Evolutionary conservation across 805 yeast species (phyloP).

Genomic region (Schizosaccharomyces pombe): DNA sequence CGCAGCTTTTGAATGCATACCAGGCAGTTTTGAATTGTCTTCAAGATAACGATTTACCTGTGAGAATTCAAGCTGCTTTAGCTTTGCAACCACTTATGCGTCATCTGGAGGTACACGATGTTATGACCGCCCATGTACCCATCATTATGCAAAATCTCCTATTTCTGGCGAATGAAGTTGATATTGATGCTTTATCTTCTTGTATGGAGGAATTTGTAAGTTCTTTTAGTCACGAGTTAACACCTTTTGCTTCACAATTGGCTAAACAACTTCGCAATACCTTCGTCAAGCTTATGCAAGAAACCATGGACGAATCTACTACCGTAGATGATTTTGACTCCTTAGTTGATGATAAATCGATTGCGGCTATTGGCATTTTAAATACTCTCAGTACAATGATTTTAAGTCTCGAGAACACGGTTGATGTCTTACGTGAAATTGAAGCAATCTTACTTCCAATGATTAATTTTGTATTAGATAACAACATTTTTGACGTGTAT

Average conservation of each 20-base stretch:
- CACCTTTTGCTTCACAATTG: conserved; percentile 68
- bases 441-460: conserved; percentile 50
- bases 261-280: conserved; percentile 28
- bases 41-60: conserved; percentile 37
- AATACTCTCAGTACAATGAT: conserved; percentile 65
- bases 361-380: conserved; percentile 61
- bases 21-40: conserved; percentile 19
- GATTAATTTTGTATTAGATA: conserved; percentile 38
- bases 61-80: conserved; percentile 60
- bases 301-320: conserved; percentile 32
- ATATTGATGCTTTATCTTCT: conserved; percentile 63
- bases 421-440: conserved; percentile 35
- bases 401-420: conserved; percentile 60
- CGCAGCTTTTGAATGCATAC: conserved; percentile 33
- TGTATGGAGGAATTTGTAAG: conserved; percentile 94
- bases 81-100: conserved; percentile 61
- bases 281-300: conserved; percentile 45
- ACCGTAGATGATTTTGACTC: conserved; percentile 20
- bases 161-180: conserved; percentile 54
- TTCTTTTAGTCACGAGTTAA: conserved; percentile 61
- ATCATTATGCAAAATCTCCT: conserved; percentile 64
- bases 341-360: conserved; percentile 25
- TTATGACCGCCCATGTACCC: conserved; percentile 43
- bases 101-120: conserved; percentile 41
- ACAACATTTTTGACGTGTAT: conserved; percentile 35